A percentile compares a stretch with the other conserved stretches of the same genome.
Evolutionary conservation across 805 yeast species (phyloP).

Genomic region (Sungouiella blattae): DNA sequence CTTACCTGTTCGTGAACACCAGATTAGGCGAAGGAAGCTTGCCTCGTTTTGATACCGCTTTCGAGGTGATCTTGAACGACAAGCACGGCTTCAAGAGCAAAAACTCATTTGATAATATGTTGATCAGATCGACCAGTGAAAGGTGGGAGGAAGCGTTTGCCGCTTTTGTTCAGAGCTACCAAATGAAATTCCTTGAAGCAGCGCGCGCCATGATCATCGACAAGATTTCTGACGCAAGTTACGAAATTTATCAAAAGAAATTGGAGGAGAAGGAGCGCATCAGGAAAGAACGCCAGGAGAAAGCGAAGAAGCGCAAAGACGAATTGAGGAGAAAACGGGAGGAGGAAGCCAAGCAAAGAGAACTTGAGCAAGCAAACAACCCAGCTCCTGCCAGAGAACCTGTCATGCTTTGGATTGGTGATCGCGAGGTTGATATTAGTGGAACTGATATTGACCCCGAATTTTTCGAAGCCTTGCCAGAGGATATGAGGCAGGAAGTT

Average conservation of each 20-base stretch:
- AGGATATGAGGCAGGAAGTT: slow-evolving; percentile 89
- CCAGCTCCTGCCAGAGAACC: slow-evolving; percentile 35
- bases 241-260: slow-evolving; percentile 22
- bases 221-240: slow-evolving; percentile 32
- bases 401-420: slow-evolving; percentile 69
- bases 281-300: slow-evolving; percentile 28
- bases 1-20: slow-evolving; percentile 19
- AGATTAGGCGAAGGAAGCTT: slow-evolving; percentile 5
- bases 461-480: slow-evolving; percentile 85
- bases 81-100: slow-evolving; percentile 6
- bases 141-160: slow-evolving; percentile 65
- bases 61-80: slow-evolving; percentile 16
- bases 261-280: slow-evolving; percentile 24
- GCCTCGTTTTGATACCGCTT: slow-evolving; percentile 23
- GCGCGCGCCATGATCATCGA: slow-evolving; percentile 15
- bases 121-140: slow-evolving; percentile 49
- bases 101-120: slow-evolving; percentile 16
- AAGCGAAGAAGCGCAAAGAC: slow-evolving; percentile 25
- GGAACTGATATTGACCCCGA: slow-evolving; percentile 93
- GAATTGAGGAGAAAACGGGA: slow-evolving; percentile 26
- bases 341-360: slow-evolving; percentile 24
- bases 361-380: slow-evolving; percentile 4
- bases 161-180: slow-evolving; percentile 1
- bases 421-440: slow-evolving; percentile 74
- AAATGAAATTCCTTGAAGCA: slow-evolving; percentile 2